Conservation (phyloP, 371 early-diverging fungal species). For the Parasitella parasitica region DNA sequence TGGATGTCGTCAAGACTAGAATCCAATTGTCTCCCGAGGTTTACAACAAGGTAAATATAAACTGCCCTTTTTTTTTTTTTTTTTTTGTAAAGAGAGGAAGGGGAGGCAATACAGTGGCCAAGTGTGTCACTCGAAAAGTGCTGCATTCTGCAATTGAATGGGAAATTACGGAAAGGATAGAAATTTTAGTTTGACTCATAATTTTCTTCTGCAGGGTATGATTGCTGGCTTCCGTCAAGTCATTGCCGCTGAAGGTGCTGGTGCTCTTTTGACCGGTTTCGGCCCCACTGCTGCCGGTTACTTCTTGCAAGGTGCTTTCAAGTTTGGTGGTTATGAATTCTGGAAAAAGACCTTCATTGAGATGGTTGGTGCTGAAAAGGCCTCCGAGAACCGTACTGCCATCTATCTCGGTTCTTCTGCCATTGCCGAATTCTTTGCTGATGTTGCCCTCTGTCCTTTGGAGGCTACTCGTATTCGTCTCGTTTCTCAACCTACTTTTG, state of each 20-base stretch:
- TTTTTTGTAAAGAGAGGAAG: neutral
- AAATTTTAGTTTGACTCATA: neutral
- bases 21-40: slow-evolving; percentile 66
- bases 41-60: slow-evolving; percentile 59
- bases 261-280: slow-evolving; percentile 83
- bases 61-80: neutral
- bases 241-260: slow-evolving; percentile 79
- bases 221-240: slow-evolving; percentile 69
- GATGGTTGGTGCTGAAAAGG: slow-evolving; percentile 71
- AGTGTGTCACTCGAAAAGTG: neutral
- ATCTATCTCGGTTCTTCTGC: slow-evolving; percentile 84
- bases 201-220: slow-evolving; percentile 40
- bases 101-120: neutral
- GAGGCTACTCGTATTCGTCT: slow-evolving; percentile 81
- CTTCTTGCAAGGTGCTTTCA: slow-evolving; percentile 89
- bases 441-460: slow-evolving; percentile 82
- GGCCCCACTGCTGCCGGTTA: slow-evolving; percentile 85
- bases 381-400: slow-evolving; percentile 78
- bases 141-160: neutral
- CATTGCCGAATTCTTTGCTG: slow-evolving; percentile 92
- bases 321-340: slow-evolving; percentile 91
- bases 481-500: slow-evolving; percentile 74
- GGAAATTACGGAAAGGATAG: neutral
- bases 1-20: slow-evolving; percentile 69
- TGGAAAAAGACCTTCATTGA: slow-evolving; percentile 83